Evolutionary conservation across 2,329 filamentous ascomycete genomes (phyloP).

Genomic region (Chaetomium olivaceum): DNA sequence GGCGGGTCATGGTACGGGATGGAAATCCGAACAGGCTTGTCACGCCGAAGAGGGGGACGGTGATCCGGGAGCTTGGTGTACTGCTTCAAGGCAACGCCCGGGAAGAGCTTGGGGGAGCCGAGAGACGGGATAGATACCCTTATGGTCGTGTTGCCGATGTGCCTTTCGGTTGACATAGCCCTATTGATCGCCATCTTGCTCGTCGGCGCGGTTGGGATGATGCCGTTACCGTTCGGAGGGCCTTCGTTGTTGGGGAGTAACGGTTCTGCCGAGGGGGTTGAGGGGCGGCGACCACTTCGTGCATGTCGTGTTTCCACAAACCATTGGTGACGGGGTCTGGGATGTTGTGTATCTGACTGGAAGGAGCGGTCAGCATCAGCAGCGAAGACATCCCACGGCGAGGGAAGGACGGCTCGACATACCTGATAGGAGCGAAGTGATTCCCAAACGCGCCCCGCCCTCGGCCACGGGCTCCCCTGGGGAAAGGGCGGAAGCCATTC

Average conservation of each 20-base stretch:
- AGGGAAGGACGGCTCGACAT: slow-evolving; percentile 43
- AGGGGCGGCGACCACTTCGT: slow-evolving; percentile 65
- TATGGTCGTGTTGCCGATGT: slow-evolving; percentile 82
- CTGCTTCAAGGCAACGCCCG: slow-evolving; percentile 78
- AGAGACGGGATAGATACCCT: slow-evolving; percentile 78
- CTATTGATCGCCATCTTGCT: slow-evolving; percentile 69
- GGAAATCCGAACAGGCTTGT: slow-evolving; percentile 94
- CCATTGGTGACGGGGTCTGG: slow-evolving; percentile 67
- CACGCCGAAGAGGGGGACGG: slow-evolving; percentile 85
- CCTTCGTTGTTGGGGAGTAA: slow-evolving; percentile 47
- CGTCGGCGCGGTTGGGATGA: slow-evolving; percentile 58
- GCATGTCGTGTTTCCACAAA: slow-evolving; percentile 93
- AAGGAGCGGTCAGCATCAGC: slow-evolving; percentile 23
- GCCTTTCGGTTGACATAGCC: slow-evolving; percentile 78
- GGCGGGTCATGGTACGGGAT: slow-evolving; percentile 66
- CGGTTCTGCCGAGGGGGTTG: slow-evolving; percentile 46
- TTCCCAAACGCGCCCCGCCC: slow-evolving; percentile 58
- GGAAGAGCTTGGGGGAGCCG: slow-evolving; percentile 68
- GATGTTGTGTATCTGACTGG: slow-evolving; percentile 48
- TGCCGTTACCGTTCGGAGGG: slow-evolving; percentile 55
- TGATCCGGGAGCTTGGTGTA: slow-evolving; percentile 95
- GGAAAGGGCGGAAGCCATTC: slow-evolving; percentile 75
- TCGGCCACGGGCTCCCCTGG: slow-evolving; percentile 63
- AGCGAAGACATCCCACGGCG: background rate
- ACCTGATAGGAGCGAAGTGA: slow-evolving; percentile 63